A percentile compares a stretch with the other conserved stretches of the same genome.
phyloP scores from a whole-genome alignment of 352 stramenopile genomes.

The Phytophthora hybrid region DNA sequence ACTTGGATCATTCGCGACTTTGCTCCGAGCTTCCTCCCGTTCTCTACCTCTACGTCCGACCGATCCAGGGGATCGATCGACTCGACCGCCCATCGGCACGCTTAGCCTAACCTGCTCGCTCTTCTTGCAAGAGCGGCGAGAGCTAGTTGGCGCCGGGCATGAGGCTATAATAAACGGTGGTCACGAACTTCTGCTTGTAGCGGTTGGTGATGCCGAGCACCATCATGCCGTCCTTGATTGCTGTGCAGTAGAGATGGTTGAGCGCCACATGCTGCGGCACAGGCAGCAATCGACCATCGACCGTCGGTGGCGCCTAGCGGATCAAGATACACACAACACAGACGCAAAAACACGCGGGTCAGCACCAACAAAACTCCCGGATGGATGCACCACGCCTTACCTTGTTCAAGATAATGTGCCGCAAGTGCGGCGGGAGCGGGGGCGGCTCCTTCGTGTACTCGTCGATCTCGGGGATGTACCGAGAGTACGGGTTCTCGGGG shows the following conservation, averaged over 20 bases:
- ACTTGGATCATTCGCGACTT: conserved; percentile 52
- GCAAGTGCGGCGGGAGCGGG: conserved; percentile 97
- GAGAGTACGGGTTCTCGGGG: conserved; percentile 94
- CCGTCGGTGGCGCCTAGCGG: conserved; percentile 87
- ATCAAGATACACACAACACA: conserved; percentile 24
- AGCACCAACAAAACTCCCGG: conserved; percentile 20
- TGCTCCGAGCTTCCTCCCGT: conserved; percentile 33
- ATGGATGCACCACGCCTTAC: conserved; percentile 44
- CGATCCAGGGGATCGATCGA: not conserved
- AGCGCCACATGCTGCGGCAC: conserved; percentile 99
- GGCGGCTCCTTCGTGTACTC: conserved; percentile 99
- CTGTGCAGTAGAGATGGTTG: conserved; percentile 99
- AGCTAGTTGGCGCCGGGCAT: conserved; percentile 87
- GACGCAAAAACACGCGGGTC: conserved; percentile 31
- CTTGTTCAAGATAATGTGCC: conserved; percentile 99
- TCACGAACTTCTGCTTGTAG: conserved; percentile 98
- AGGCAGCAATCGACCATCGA: conserved; percentile 95
- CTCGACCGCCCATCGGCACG: conserved; percentile 3
- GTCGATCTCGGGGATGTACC: conserved; percentile 98
- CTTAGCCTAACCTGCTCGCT: conserved; percentile 19
- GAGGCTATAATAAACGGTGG: conserved; percentile 98
- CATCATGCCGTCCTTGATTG: conserved; percentile 99
- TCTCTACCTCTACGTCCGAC: conserved; percentile 33
- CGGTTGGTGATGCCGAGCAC: conserved; percentile 98
- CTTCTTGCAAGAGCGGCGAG: conserved; percentile 7